Evolutionary conservation across 1,284 basidiomycete genomes (phyloP).

Genomic region (Agroathelia rolfsii): DNA sequence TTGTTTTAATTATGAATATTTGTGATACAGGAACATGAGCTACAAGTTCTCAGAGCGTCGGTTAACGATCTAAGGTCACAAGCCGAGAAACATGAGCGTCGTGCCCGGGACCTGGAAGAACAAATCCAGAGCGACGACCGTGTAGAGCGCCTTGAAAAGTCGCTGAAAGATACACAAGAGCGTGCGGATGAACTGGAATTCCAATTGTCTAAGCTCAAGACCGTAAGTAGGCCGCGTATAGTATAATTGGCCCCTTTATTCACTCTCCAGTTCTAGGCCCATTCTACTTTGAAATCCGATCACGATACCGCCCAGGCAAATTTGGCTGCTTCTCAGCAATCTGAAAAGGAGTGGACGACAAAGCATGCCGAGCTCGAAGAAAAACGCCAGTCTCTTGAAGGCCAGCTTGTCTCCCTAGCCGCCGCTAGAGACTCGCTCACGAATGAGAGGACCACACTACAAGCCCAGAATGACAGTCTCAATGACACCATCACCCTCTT

Average conservation of each 20-base stretch:
- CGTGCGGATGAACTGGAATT: conserved; percentile 74
- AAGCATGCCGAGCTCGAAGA: conserved; percentile 37
- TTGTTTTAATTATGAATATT: not conserved
- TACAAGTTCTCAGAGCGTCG: conserved; percentile 47
- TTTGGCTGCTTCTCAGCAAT: conserved; percentile 28
- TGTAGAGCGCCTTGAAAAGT: conserved; percentile 58
- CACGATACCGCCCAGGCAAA: conserved; percentile 43
- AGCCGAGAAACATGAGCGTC: conserved; percentile 41
- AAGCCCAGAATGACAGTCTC: conserved; percentile 34
- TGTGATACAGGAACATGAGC: conserved; percentile 51
- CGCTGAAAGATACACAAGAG: conserved; percentile 66
- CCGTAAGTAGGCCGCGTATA: conserved; percentile 33
- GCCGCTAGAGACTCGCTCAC: conserved; percentile 36
- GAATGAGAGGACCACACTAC: conserved; percentile 37
- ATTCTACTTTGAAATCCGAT: conserved; percentile 47
- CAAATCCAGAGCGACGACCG: conserved; percentile 75
- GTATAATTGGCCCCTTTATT: conserved; percentile 5
- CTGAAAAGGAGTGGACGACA: conserved; percentile 33
- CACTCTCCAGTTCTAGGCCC: conserved; percentile 29
- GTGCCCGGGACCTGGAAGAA: conserved; percentile 63
- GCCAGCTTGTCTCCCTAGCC: conserved; percentile 32
- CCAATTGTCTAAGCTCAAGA: conserved; percentile 65
- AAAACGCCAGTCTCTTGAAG: conserved; percentile 28
- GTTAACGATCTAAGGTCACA: conserved; percentile 44
- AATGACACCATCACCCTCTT: conserved; percentile 38